Conservation (phyloP, 345 rosid species). For the Raphanus raphanistrum region DNA sequence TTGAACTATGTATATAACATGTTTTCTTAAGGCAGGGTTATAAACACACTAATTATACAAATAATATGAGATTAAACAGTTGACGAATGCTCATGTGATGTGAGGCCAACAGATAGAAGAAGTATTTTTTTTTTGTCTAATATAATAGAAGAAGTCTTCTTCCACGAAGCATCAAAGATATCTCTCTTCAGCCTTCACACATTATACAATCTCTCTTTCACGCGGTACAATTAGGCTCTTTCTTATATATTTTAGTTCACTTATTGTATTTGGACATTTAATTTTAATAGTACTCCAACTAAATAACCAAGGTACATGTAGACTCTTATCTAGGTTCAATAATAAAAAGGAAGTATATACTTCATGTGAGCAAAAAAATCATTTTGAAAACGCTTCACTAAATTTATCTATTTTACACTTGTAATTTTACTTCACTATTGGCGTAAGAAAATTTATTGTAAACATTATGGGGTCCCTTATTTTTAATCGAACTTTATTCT, state of each 20-base stretch:
- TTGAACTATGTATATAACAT: conserved; percentile 12
- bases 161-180: conserved; percentile 58
- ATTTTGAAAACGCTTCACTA: background rate
- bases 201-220: conserved; percentile 31
- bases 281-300: conserved; percentile 21
- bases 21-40: conserved; percentile 5
- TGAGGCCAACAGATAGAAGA: conserved; percentile 24
- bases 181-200: conserved; percentile 31
- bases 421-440: background rate
- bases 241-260: conserved; percentile 20
- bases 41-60: conserved; percentile 5
- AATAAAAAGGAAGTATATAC: background rate
- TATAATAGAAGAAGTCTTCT: conserved; percentile 33
- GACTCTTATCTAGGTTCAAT: conserved; percentile 10
- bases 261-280: conserved; percentile 27
- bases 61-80: conserved; percentile 30
- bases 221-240: conserved; percentile 50
- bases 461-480: background rate
- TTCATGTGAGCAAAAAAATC: background rate
- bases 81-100: conserved; percentile 44
- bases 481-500: background rate
- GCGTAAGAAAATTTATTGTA: background rate
- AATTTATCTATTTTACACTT: background rate
- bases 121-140: conserved; percentile 19
- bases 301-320: conserved; percentile 17